Conservation (phyloP, 345 rosid species). For the Balakata baccata region DNA sequence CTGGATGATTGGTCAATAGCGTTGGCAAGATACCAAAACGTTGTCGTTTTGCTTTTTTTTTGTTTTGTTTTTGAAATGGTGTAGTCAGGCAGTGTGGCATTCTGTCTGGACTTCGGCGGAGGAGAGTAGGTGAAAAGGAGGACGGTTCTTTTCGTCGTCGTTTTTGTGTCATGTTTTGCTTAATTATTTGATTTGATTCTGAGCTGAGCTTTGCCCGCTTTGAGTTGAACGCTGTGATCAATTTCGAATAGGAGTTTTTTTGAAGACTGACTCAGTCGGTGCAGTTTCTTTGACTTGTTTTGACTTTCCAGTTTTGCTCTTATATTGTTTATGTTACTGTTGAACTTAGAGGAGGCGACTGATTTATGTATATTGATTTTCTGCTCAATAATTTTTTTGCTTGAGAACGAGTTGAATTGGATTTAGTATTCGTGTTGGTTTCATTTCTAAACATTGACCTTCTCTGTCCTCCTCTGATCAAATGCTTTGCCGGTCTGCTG, state of each 20-base stretch:
- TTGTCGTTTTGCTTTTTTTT: conserved; percentile 12
- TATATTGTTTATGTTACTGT: neutral
- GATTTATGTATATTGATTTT: neutral
- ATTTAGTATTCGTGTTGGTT: neutral
- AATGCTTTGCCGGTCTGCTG: neutral
- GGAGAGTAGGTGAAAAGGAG: neutral
- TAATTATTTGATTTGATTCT: neutral
- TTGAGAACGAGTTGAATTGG: neutral
- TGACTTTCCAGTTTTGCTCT: neutral
- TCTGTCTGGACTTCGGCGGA: neutral
- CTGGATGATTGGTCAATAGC: neutral
- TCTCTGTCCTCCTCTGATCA: neutral
- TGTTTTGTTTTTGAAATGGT: neutral
- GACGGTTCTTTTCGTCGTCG: neutral
- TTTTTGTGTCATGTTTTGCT: neutral
- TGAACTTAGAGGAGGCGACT: neutral
- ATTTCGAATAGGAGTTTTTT: neutral
- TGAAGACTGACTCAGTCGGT: neutral
- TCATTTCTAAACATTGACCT: neutral
- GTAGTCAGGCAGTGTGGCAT: neutral
- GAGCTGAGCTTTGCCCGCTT: conserved; percentile 13
- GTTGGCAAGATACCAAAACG: conserved; percentile 7
- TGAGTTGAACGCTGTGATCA: neutral
- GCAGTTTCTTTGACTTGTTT: conserved; percentile 5
- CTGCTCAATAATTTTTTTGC: neutral